Base-by-base conservation (phyloP, 2,329 filamentous ascomycete genomes). In the Xylaria multiplex region DNA sequence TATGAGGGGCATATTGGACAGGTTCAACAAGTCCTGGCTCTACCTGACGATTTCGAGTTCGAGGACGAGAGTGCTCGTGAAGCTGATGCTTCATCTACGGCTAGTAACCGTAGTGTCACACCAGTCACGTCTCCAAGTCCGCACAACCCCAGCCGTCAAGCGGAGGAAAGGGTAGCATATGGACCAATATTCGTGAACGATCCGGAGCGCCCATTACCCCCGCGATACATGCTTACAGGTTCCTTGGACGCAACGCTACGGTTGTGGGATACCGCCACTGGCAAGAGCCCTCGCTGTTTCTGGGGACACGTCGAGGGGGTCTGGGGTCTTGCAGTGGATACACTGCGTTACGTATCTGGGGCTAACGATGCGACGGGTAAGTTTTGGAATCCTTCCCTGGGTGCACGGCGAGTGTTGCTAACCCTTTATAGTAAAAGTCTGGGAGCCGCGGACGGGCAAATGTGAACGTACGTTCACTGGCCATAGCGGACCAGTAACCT, bases 261-360 rank as follows among this genome's bases (percentile, higher is more conserved):
- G 11, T 85, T 98, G 22, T 99, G 96, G 95, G 93, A 97, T 77
- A 92, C 93, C 1, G 87, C 86, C 5, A 91, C 91, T 0, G 93
- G 93, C 43, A 88, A 88, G 69, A 97, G 93, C 74, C 85, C 97
- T 40, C 91, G 93, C 68, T 97, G 93, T 37, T 97, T 97, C 83
- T 99, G 98, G 77, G 96, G 96, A 0, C 96, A 99, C 75, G 87
- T 99, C 24, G 96, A 99, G 78, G 96, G 96, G 37, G 91, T 99
- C 22, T 99, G 96, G 96, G 91, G 92, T 6, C 84, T 99, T 2
- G 93, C 92, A 0, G 95, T 92, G 2, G 95, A 98, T 79, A 94
- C 91, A 0, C 82, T 98, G 22, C 89, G 96, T 11, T 88, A 97
- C 16, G 93, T 98, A 14, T 93, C 91, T 19, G 95, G 94, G 0